Base-by-base conservation (phyloP, 2,329 filamentous ascomycete species). In the Rutstroemia sp. region DNA sequence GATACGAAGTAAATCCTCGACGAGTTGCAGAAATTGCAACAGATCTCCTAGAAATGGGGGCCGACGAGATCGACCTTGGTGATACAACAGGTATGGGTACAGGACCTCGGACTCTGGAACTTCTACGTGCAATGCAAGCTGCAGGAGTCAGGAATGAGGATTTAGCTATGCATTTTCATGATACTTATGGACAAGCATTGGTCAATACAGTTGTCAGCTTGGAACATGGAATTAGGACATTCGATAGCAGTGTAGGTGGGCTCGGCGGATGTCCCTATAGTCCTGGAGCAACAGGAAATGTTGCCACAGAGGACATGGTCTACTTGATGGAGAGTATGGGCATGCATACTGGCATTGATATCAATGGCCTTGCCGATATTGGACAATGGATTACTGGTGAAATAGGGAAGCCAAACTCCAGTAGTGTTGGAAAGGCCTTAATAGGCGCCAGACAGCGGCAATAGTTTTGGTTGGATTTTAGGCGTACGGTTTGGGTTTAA, bases 61-160 rank as follows among this genome's bases (percentile, higher is more conserved):
- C 89, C 19, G 89, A 95, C 67, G 90, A 96, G 76, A 91, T 96
- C 63, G 88, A 88, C 1, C 80, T 96, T 0, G 91, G 90, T 6
- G 92, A 96, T 67, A 96, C 92, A 0, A 92, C 91, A 0, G 92
- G 92, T 17, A 91, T 95, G 80, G 92, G 91, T 34, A 95, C 89
- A 0, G 85, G 84, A n/a, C 84, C 84, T 17, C 76, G 82, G 56
- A 89, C 86, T 2, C 74, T 76, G 55, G 80, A 82, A 56, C 73
- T 91, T 48, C 75, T 91, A 57, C 78, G 78, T 61, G 84, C 84
- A 56, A 73, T 90, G 71, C 71, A 76, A 8, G 79, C 82, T 1
- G 87, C 86, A 1, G 86, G 85, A 0, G 78, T 95, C 17, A 78
- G 85, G 19, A 79, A 78, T 54, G 82, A 84, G 64, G 85, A 88